Base-by-base conservation (phyloP, 2,329 filamentous ascomycete species). In the Ceratocystis albifundus region DNA sequence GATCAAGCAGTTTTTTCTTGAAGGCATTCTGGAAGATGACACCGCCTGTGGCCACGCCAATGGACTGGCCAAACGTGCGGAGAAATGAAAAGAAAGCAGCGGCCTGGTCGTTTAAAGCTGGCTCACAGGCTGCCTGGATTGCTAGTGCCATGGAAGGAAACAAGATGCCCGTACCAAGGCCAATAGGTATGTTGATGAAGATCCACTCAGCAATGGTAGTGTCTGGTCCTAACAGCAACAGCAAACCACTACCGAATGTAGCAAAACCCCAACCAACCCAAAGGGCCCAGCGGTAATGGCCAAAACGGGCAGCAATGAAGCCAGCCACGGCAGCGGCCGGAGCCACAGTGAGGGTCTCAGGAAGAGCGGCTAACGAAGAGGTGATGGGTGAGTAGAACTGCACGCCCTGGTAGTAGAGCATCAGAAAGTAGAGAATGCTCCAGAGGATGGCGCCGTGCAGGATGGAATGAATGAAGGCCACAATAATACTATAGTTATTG, bases 1-100 rank as follows among this genome's bases (percentile, higher is more conserved):
- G 79, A 1, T 73, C 76, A 15, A 76, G 69, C 57, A 88, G 73
- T 68, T 82, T 80, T 57, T 74, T 74, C 65, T 75, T 76, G 74
- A 87, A 82, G 66, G 79, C 78, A 69, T 88, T 89, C 73, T 89
- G 85, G 75, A 89, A 89, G 65, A 88, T 80, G 41, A 86, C 84
- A 2, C 87, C 86, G 1, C 84, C 83, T 25, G 70, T 66, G 25
- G 72, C 71, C 3, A 73, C 70, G 46, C 72, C 72, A 48, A 73
- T 68, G 59, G 70, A 71, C 46, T 71, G 71, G 65, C 72, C 72
- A 62, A 73, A 71, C 10, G 71, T 69, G 25, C 71, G 70, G 53
- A 72, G 66, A 76, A 90, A 89, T 65, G 80, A 82, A 74, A 86
- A 88, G 76, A 89, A 82, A 10, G 82, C 85, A 0, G 84, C 81